These are phyloP conservation scores for Umbelopsis sp. DNA, from an alignment of 192 early-diverging fungal species.

Conservation along the genomic window DNA sequence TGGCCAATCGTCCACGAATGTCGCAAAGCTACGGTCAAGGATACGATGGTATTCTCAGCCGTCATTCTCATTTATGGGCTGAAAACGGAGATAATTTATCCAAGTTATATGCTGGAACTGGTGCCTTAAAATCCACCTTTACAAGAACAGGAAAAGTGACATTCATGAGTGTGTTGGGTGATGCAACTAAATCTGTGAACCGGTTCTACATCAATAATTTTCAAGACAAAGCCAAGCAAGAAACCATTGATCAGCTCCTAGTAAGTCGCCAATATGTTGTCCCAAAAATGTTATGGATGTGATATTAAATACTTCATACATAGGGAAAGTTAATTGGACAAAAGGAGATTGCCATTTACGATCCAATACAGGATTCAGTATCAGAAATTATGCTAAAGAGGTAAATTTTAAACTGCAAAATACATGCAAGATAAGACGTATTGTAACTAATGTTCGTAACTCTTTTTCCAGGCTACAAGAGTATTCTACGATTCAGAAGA, in stretches of 20 bases:
- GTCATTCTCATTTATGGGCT: conserved; percentile 71
- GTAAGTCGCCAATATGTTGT: conserved; percentile 35
- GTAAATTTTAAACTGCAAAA: conserved; percentile 1
- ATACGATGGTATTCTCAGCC: conserved; percentile 35
- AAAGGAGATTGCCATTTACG: conserved; percentile 46
- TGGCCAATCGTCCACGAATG: conserved; percentile 36
- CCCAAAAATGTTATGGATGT: not conserved
- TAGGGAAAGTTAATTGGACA: conserved; percentile 58
- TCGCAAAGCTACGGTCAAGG: not conserved
- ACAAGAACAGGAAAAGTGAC: conserved; percentile 91
- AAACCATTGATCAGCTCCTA: conserved; percentile 87
- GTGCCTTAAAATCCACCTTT: conserved; percentile 89
- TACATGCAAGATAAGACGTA: too few relatives aligned
- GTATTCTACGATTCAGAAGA: conserved; percentile 57
- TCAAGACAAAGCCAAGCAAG: conserved; percentile 92
- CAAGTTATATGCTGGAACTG: conserved; percentile 94
- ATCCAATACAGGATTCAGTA: conserved; percentile 54
- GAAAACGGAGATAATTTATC: conserved; percentile 92
- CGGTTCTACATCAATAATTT: conserved; percentile 96
- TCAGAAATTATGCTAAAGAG: conserved; percentile 33
- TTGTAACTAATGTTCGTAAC: not conserved
- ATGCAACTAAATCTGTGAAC: conserved; percentile 91
- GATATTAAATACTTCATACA: not conserved
- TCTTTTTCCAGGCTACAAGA: conserved; percentile 48
- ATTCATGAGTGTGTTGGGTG: conserved; percentile 80